Evolutionary conservation across 805 yeast species (phyloP), one percentile per base, ranked within the genome.

Genomic region (Wickerhamiella nectarea): DNA sequence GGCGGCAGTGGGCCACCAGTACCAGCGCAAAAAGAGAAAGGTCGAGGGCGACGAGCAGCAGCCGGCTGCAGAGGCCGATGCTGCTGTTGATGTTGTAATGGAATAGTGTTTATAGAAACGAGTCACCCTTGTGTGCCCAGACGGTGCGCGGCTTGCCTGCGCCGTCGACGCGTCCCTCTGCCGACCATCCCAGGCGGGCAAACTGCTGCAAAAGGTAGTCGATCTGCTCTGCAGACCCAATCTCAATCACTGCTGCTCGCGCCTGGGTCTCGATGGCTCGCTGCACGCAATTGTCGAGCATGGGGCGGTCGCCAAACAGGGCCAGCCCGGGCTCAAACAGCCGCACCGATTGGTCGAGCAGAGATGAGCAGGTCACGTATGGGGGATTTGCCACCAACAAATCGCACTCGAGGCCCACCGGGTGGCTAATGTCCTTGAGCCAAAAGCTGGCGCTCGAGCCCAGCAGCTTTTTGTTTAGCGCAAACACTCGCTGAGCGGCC

Each of bases 341-440:
- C 33, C 70, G 62, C 0, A 89, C 97, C 0, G 94, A 80, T 36
- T 54, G 56, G 45, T 76, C 80, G 15, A 39, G 22, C 15, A 28
- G n/a, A 0, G 76, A 0, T 83, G 75, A 5, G 18, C 6, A 6
- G 14, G 26, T 34, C 7, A 87, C 78, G 56, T 89, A 89, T 0
- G 98, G 98, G 0, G 98, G 98, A 52, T 89, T 89, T n/a, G 94
- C 74, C 0, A 78, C 70, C 0, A 91, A 56, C 2, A 89, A 43
- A 46, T 79, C 80, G 14, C 66, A 48, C 3, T 34, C 15, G 17
- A 24, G 18, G 24, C 18, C 18, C 22, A 45, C 44, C 11, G 52
- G 47, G 14, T 21, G 19, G 33, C 31, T 34, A n/a, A 45, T 28
- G 22, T 40, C 45, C 24, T 35, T 46, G 26, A 6, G 47, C 10